A percentile compares a stretch with the other conserved stretches of the same genome.
phyloP scores from a whole-genome alignment of 129 eudicot genomes.

The Artemisia argyi region DNA sequence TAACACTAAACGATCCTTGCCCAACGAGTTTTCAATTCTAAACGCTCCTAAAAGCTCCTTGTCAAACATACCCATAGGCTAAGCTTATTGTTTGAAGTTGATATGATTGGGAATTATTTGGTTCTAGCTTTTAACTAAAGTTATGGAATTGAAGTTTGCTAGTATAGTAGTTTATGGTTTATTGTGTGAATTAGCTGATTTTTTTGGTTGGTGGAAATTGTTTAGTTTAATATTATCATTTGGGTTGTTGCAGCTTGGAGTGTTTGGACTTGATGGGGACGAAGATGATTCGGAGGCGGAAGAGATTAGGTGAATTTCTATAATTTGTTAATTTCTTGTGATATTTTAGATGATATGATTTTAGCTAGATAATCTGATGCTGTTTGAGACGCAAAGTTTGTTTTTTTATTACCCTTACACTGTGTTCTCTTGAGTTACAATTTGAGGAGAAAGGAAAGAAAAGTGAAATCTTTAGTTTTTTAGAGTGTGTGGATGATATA shows the following conservation, averaged over 20 bases:
- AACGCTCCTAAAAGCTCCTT: no score
- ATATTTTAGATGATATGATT: background rate
- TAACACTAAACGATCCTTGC: no score
- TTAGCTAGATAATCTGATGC: no score
- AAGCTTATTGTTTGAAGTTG: background rate
- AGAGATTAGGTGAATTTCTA: conserved; percentile 46
- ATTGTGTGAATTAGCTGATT: background rate
- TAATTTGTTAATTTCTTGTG: background rate
- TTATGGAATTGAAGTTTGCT: conserved; percentile 10
- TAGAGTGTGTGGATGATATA: background rate
- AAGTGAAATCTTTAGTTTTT: no score
- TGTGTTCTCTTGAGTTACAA: no score
- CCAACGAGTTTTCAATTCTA: no score
- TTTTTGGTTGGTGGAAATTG: background rate
- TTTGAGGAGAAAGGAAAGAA: no score
- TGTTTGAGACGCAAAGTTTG: no score
- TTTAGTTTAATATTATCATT: background rate
- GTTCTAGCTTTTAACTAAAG: background rate
- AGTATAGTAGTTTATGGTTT: background rate
- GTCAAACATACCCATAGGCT: no score
- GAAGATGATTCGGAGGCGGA: conserved; percentile 29
- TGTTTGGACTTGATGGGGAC: conserved; percentile 41
- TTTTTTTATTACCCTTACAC: no score
- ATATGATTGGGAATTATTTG: background rate
- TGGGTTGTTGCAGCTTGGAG: conserved; percentile 57